These are phyloP conservation scores for Cladosporium sphaerospermum DNA, from an alignment of 2,329 filamentous ascomycete genomes.

Conservation along the genomic window DNA sequence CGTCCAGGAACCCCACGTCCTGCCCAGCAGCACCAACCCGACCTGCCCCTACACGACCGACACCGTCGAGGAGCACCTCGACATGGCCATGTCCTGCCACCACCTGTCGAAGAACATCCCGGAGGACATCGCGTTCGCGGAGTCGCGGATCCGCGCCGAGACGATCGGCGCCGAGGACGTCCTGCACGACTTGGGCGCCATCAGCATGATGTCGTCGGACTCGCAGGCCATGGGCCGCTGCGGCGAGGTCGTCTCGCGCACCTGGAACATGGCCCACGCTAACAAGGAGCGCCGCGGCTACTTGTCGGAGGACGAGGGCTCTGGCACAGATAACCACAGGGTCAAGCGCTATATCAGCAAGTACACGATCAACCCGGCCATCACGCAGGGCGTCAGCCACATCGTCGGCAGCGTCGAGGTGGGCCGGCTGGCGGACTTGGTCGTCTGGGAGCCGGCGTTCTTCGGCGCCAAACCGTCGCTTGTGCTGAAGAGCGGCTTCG, in stretches of 20 bases:
- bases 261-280: constrained; percentile 94
- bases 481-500: constrained; percentile 79
- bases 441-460: constrained; percentile 74
- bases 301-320: constrained; percentile 68
- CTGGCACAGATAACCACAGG: constrained; percentile 76
- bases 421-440: constrained; percentile 79
- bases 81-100: constrained; percentile 97
- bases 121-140: constrained; percentile 88
- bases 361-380: constrained; percentile 86
- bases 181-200: constrained; percentile 83
- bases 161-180: constrained; percentile 94
- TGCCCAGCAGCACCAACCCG: constrained; percentile 83
- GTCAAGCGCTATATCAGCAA: constrained; percentile 89
- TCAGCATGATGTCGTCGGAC: constrained; percentile 93
- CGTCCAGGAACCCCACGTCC: constrained; percentile 75
- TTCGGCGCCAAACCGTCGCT: constrained; percentile 79
- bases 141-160: constrained; percentile 84
- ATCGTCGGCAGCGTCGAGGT: constrained; percentile 77
- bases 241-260: constrained; percentile 81
- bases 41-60: constrained; percentile 83
- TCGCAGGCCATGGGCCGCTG: constrained; percentile 93
- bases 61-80: constrained; percentile 86
- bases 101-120: constrained; percentile 84
- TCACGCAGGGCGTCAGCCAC: constrained; percentile 82
- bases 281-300: constrained; percentile 77